phyloP scores from a whole-genome alignment of 345 rosid genomes.

The Eucalyptus pauciflora region DNA sequence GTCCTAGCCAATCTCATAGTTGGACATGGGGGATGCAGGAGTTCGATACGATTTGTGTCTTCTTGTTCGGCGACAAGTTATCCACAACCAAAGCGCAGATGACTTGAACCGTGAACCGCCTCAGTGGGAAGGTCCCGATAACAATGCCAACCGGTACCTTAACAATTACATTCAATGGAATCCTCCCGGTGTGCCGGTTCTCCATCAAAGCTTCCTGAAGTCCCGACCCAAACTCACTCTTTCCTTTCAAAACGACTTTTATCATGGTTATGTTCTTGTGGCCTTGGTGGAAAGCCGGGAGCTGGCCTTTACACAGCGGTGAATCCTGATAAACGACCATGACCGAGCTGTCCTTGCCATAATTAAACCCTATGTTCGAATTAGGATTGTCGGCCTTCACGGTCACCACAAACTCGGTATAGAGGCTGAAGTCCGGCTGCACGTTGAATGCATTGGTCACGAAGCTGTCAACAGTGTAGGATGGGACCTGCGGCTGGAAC shows the following conservation, averaged over 20 bases:
- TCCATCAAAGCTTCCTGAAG: slow-evolving; percentile 19
- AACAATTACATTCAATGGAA: slow-evolving; percentile 29
- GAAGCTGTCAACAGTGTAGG: slow-evolving; percentile 15
- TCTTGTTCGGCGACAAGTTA: slow-evolving; percentile 16
- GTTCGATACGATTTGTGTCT: slow-evolving; percentile 14
- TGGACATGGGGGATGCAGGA: slow-evolving; percentile 4
- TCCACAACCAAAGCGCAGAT: slow-evolving; percentile 33
- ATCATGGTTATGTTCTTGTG: slow-evolving; percentile 11
- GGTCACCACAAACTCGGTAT: slow-evolving; percentile 15
- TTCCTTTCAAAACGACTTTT: slow-evolving; percentile 18
- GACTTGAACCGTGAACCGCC: slow-evolving; percentile 12
- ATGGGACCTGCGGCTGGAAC: slow-evolving; percentile 23
- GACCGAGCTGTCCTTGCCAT: slow-evolving; percentile 31
- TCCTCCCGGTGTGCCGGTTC: slow-evolving; percentile 12
- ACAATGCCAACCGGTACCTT: slow-evolving; percentile 22
- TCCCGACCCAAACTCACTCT: slow-evolving; percentile 14
- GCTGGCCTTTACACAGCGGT: slow-evolving; percentile 23
- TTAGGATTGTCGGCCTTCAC: slow-evolving; percentile 37
- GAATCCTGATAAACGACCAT: slow-evolving; percentile 7
- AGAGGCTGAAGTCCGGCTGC: slow-evolving; percentile 19
- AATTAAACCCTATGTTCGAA: slow-evolving; percentile 6
- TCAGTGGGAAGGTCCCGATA: slow-evolving; percentile 5
- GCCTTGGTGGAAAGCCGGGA: slow-evolving; percentile 34
- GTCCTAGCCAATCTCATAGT: not conserved
- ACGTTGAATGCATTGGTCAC: slow-evolving; percentile 15